A percentile compares a stretch with the other conserved stretches of the same genome.
Evolutionary conservation across 208 protist genomes (phyloP).

Genomic region (Acanthamoeba lenticulata): DNA sequence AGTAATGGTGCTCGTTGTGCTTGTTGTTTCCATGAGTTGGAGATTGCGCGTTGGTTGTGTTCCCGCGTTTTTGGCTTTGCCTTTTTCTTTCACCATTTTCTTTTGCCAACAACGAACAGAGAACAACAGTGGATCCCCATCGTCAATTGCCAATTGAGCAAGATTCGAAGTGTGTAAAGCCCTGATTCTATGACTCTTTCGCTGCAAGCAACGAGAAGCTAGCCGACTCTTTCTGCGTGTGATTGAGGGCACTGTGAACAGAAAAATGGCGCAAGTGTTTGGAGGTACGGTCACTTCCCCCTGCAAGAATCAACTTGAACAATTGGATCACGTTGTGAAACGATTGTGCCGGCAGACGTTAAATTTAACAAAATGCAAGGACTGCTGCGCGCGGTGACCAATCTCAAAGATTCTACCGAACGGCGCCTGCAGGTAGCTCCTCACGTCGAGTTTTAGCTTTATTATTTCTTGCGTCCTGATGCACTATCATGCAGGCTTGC

Average conservation of each 20-base stretch:
- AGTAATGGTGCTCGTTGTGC: not conserved
- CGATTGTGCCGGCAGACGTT: not conserved
- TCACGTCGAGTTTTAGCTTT: not conserved
- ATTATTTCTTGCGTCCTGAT: not conserved
- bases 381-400: not conserved
- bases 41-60: not conserved
- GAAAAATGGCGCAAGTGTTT: not conserved
- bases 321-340: not conserved
- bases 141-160: too few species aligned
- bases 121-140: too few species aligned
- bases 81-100: too few species aligned
- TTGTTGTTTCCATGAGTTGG: not conserved
- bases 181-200: not conserved
- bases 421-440: not conserved
- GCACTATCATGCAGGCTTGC: conserved; percentile 40
- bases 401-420: conserved; percentile 14
- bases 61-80: not conserved
- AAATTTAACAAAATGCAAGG: conserved; percentile 56
- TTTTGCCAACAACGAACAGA: too few species aligned
- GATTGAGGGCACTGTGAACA: not conserved
- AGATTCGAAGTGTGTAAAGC: too few species aligned
- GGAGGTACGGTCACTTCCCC: not conserved
- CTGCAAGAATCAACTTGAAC: not conserved
- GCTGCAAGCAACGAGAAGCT: not conserved
- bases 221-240: not conserved